Evolutionary conservation across 2,329 filamentous ascomycete species (phyloP).

Genomic region (Endocalyx cinctus): DNA sequence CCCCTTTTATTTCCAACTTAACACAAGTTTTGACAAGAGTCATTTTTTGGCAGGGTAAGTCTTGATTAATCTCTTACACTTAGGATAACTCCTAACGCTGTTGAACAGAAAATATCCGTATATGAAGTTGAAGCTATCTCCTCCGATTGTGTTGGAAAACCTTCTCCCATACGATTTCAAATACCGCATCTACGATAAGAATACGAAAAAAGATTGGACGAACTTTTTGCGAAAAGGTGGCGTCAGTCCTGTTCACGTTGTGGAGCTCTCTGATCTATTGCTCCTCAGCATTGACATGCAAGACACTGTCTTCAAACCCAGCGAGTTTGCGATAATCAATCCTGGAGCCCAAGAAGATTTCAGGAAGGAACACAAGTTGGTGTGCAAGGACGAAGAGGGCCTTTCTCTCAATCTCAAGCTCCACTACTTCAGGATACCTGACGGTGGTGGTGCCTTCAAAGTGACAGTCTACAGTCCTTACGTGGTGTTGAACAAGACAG

Average conservation of each 20-base stretch:
- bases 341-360: slow-evolving; percentile 84
- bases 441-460: slow-evolving; percentile 93
- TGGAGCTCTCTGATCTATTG: slow-evolving; percentile 89
- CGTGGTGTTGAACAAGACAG: slow-evolving; percentile 91
- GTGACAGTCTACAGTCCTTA: slow-evolving; percentile 95
- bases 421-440: slow-evolving; percentile 85
- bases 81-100: slow-evolving; percentile 26
- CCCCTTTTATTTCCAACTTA: slow-evolving; percentile 95
- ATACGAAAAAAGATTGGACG: slow-evolving; percentile 97
- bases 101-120: slow-evolving; percentile 72
- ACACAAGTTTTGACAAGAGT: slow-evolving; percentile 76
- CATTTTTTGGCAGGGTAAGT: slow-evolving; percentile 73
- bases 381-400: slow-evolving; percentile 80
- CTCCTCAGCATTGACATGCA: slow-evolving; percentile 94
- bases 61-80: background rate
- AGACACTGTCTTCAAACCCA: slow-evolving; percentile 88
- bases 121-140: slow-evolving; percentile 88
- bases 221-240: slow-evolving; percentile 97
- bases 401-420: slow-evolving; percentile 75
- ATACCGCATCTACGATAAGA: slow-evolving; percentile 97
- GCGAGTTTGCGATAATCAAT: slow-evolving; percentile 97
- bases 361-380: slow-evolving; percentile 70
- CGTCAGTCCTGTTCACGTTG: slow-evolving; percentile 93
- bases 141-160: slow-evolving; percentile 91
- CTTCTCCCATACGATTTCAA: slow-evolving; percentile 97